Evolutionary conservation across 176 grass and related monocot genomes (phyloP).

Genomic region (Hordeum marinum): DNA sequence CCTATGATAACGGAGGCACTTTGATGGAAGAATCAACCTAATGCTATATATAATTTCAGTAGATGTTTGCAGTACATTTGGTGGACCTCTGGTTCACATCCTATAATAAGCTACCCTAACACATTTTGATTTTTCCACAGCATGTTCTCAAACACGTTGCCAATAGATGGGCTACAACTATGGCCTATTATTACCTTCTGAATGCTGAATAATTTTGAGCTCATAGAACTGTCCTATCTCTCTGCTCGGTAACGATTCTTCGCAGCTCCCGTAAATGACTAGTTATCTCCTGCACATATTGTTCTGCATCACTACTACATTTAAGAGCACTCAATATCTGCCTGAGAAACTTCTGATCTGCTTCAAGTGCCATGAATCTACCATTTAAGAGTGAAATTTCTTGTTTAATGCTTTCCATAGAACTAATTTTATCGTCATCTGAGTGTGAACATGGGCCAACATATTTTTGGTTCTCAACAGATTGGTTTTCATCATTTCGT

Average conservation of each 20-base stretch:
- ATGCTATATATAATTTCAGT: neutral
- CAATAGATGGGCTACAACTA: neutral
- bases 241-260: slow-evolving; percentile 40
- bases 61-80: neutral
- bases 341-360: slow-evolving; percentile 55
- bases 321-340: slow-evolving; percentile 55
- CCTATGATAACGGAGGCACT: neutral
- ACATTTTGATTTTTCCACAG: slow-evolving; percentile 4
- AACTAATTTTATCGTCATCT: slow-evolving; percentile 1
- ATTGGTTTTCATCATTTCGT: slow-evolving; percentile 12
- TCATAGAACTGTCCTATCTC: slow-evolving; percentile 23
- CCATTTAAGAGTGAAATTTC: slow-evolving; percentile 47
- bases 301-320: slow-evolving; percentile 38
- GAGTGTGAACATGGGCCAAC: slow-evolving; percentile 12
- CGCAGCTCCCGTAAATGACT: slow-evolving; percentile 51
- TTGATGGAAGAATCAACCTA: neutral
- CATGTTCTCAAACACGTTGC: neutral
- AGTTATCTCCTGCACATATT: slow-evolving; percentile 58
- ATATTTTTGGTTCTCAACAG: slow-evolving; percentile 3
- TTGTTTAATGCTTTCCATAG: slow-evolving; percentile 23
- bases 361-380: slow-evolving; percentile 61
- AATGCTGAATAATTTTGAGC: slow-evolving; percentile 12
- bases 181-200: slow-evolving; percentile 35
- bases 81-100: neutral
- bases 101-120: neutral